Evolutionary conservation across 352 stramenopile genomes (phyloP), one percentile per base, ranked within the genome.

Genomic region (Thalassiosira livingstoniorum): DNA sequence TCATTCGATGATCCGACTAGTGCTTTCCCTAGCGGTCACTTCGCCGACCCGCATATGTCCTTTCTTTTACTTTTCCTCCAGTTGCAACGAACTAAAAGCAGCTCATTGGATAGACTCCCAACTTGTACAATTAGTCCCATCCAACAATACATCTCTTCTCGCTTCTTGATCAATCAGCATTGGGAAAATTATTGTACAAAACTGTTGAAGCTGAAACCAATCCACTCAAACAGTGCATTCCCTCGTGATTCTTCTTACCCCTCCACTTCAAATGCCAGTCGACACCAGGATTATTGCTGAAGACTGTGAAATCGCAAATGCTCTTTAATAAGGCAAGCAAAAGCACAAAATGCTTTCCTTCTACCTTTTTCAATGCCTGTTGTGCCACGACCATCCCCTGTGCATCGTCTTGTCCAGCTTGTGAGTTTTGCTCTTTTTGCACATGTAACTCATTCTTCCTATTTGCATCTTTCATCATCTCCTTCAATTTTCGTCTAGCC

Each of bases 201-300:
- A 93, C 87, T 2, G 91, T 92, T 13, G 43, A 69, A 25, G 91
- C 91, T 57, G 81, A 91, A 58, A 90, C 84, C 35, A 95, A 81
- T 23, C 91, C 91, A 63, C 72, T 85, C 32, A 92, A 45, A 79
- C 89, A 92, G 64, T 93, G 86, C 42, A 95, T 82, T 18, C 73
- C 86, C 80, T 95, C 91, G 47, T 93, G 83, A 70, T 92, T 90
- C 80, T 93, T 93, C 64, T 86, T 89, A 7, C 89, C 90, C 18
- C 86, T 39, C 10, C 58, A 88, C 55, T 91, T 92, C 57, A 87
- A 73, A 66, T 90, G 86, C 34, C 94, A 78, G 73, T 93, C 89
- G 53, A 95, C 75, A n/a, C 90, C 90, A 51, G 83, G 78, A 71
- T 92, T 92, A 81, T 95, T 95, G 35, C 87, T 92, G 64, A 95